A percentile compares a stretch with the other conserved stretches of the same genome.
These are phyloP conservation scores for Ogataea ramenticola DNA, from an alignment of 805 yeast species.

Conservation along the genomic window DNA sequence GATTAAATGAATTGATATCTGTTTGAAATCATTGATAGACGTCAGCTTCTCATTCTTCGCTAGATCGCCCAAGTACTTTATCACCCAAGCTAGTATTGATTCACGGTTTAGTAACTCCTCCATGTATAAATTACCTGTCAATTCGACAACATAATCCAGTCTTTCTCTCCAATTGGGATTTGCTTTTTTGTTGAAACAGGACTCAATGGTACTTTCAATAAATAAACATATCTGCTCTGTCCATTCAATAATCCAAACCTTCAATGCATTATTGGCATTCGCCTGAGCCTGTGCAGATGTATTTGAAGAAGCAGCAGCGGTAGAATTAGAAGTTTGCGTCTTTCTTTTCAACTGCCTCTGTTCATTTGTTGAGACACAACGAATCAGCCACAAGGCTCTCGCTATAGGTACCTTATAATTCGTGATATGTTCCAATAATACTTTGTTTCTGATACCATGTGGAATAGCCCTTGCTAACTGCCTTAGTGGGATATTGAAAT, in stretches of 20 bases:
- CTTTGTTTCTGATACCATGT: constrained; percentile 76
- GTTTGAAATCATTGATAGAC: constrained; percentile 15
- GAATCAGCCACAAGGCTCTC: constrained; percentile 88
- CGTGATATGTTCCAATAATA: constrained; percentile 67
- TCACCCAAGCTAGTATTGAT: constrained; percentile 56
- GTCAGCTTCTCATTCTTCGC: constrained; percentile 7
- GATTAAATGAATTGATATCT: constrained; percentile 31
- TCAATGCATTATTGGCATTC: constrained; percentile 28
- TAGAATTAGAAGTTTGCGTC: constrained; percentile 10
- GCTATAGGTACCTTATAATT: constrained; percentile 59
- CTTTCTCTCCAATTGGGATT: constrained; percentile 34
- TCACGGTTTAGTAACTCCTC: constrained; percentile 61
- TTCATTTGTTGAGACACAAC: constrained; percentile 81
- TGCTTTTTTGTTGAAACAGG: constrained; percentile 20
- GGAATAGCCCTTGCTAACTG: constrained; percentile 76
- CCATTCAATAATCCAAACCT: constrained; percentile 81
- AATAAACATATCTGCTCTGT: constrained; percentile 71
- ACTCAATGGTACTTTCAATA: constrained; percentile 42
- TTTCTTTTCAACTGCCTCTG: constrained; percentile 50
- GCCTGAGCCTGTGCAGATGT: constrained; percentile 1
- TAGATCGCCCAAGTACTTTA: constrained; percentile 37
- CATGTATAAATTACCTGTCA: constrained; percentile 58
- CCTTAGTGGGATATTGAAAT: constrained; percentile 55
- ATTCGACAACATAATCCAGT: constrained; percentile 52
- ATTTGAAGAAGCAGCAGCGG: constrained; percentile 4